These are phyloP conservation scores for Sugiyamaella smithiae DNA, from an alignment of 805 yeast species.

Conservation along the genomic window DNA sequence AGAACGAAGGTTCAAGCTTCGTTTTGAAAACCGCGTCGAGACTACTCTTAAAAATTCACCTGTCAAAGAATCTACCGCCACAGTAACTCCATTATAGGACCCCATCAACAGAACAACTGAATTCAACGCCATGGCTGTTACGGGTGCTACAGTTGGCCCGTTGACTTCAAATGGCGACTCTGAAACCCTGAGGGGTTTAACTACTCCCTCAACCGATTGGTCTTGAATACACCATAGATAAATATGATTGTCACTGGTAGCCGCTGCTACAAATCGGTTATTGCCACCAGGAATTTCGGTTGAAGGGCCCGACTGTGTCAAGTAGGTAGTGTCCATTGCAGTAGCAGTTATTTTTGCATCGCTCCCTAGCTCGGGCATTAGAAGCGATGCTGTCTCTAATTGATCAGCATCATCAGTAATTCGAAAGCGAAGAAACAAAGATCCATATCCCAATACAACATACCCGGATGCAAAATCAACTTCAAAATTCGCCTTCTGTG, in stretches of 20 bases:
- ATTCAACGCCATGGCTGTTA: slow-evolving; percentile 31
- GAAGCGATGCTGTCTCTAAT: slow-evolving; percentile 3
- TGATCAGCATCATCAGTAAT: slow-evolving; percentile 6
- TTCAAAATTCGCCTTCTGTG: slow-evolving; percentile 17
- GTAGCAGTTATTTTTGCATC: slow-evolving; percentile 12
- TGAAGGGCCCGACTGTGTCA: slow-evolving; percentile 16
- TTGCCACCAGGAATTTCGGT: slow-evolving; percentile 22
- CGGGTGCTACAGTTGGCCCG: slow-evolving; percentile 19
- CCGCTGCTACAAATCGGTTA: slow-evolving; percentile 23
- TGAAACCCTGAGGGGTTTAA: slow-evolving; percentile 15
- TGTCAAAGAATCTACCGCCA: slow-evolving; percentile 28
- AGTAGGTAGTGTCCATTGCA: slow-evolving; percentile 23
- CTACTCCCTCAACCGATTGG: slow-evolving; percentile 1
- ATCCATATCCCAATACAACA: slow-evolving; percentile 18
- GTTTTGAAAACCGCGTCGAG: slow-evolving; percentile 29
- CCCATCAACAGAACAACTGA: slow-evolving; percentile 30
- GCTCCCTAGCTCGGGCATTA: background rate
- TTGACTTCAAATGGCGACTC: slow-evolving; percentile 22
- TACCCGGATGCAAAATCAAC: slow-evolving; percentile 21
- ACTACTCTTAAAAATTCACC: slow-evolving; percentile 29
- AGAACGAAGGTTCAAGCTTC: slow-evolving; percentile 25
- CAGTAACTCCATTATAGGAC: slow-evolving; percentile 29
- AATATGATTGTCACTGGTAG: slow-evolving; percentile 17
- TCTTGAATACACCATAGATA: slow-evolving; percentile 23
- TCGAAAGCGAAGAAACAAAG: slow-evolving; percentile 10